These are phyloP conservation scores for Canavalia gladiata DNA, from an alignment of 306 rosid species.

Conservation along the genomic window DNA sequence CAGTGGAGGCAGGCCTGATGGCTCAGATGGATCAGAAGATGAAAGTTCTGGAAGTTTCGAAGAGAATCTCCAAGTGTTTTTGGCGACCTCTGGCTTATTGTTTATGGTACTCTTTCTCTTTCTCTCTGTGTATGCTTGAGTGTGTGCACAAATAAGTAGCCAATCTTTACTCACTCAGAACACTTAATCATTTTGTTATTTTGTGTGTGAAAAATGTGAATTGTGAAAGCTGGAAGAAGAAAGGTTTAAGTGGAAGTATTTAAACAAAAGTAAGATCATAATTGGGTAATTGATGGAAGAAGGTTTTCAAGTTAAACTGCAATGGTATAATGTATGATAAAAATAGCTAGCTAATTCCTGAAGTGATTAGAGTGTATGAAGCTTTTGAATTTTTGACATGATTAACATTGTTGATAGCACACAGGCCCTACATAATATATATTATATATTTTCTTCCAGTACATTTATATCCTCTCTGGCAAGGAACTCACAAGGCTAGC, in stretches of 20 bases:
- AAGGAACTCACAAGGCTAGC: constrained; percentile 62
- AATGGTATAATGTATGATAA: constrained; percentile 16
- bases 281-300: constrained; percentile 2
- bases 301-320: constrained; percentile 15
- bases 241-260: constrained; percentile 18
- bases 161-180: background rate
- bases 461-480: constrained; percentile 71
- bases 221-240: constrained; percentile 27
- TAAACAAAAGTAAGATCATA: constrained; percentile 5
- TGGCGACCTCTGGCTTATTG: constrained; percentile 76
- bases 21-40: constrained; percentile 65
- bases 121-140: background rate
- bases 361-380: background rate
- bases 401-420: background rate
- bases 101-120: constrained; percentile 63
- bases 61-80: constrained; percentile 71
- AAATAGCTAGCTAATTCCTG: constrained; percentile 5
- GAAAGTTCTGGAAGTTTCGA: constrained; percentile 59
- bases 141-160: constrained; percentile 2
- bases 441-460: constrained; percentile 56
- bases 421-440: constrained; percentile 6
- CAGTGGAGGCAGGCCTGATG: constrained; percentile 51
- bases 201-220: constrained; percentile 23
- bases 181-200: background rate
- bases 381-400: constrained; percentile 30